Conservation (phyloP, 2,329 filamentous ascomycete genomes). For the Ramichloridium luteum region DNA sequence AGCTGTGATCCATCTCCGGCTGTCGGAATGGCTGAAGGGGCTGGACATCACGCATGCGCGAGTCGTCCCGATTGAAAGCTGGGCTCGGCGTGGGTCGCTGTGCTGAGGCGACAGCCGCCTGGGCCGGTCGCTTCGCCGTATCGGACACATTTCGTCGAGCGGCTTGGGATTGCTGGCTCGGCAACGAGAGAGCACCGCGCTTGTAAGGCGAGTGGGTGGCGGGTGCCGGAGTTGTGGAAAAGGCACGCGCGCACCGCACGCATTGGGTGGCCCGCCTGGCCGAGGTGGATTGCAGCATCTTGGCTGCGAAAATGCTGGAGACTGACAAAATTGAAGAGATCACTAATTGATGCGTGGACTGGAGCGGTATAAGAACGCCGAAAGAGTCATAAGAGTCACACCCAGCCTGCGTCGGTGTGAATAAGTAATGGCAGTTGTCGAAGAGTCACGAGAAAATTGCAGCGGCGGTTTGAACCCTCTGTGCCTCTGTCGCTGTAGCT, state of each 20-base stretch:
- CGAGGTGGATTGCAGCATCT: slow-evolving; percentile 24
- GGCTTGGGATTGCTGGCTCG: slow-evolving; percentile 8
- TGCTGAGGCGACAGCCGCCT: slow-evolving; percentile 29
- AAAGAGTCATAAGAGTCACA: too few species aligned
- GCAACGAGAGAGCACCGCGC: slow-evolving; percentile 11
- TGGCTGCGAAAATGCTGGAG: slow-evolving; percentile 14
- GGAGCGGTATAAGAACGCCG: too few species aligned
- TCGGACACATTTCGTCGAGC: slow-evolving; percentile 27
- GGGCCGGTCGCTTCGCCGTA: slow-evolving; percentile 31
- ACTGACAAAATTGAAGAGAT: too few species aligned
- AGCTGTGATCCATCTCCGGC: slow-evolving; percentile 45
- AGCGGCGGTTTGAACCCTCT: too few species aligned
- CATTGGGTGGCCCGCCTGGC: slow-evolving; percentile 27
- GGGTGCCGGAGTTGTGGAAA: slow-evolving; percentile 30
- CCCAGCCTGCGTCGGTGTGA: too few species aligned
- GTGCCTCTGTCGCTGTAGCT: too few species aligned
- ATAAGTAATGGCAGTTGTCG: too few species aligned
- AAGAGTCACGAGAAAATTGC: too few species aligned
- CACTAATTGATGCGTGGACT: too few species aligned
- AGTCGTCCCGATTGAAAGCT: slow-evolving; percentile 39
- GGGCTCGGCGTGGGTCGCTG: slow-evolving; percentile 32
- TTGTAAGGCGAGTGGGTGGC: slow-evolving; percentile 35
- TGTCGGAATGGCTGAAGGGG: slow-evolving; percentile 34
- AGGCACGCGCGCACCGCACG: slow-evolving; percentile 29
- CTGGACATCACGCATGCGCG: slow-evolving; percentile 28